Percentiles rank a stretch among this genome's conserved stretches.
Conservation (phyloP, 202 grass and related monocot species). For the Panicum virgatum region DNA sequence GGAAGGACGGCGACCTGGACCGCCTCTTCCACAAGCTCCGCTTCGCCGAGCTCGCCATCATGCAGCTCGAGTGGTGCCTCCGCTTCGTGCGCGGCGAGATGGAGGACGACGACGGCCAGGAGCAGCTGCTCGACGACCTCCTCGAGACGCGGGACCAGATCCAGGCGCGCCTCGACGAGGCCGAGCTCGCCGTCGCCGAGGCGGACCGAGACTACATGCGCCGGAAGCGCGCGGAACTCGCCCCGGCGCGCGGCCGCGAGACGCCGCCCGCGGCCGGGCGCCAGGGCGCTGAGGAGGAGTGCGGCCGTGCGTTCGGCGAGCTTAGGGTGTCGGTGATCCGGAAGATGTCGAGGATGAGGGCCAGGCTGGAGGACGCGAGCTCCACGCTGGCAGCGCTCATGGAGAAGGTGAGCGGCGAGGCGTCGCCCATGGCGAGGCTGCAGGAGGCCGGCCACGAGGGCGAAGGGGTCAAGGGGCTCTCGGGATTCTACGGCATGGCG, state of each 20-base stretch:
- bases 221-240: slow-evolving; percentile 45
- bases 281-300: neutral
- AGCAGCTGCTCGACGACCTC: slow-evolving; percentile 45
- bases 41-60: slow-evolving; percentile 63
- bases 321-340: slow-evolving; percentile 38
- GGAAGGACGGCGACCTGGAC: slow-evolving; percentile 59
- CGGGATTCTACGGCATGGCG: slow-evolving; percentile 57
- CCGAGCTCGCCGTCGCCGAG: slow-evolving; percentile 53
- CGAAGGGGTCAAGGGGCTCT: slow-evolving; percentile 39
- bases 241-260: neutral
- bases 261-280: neutral
- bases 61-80: slow-evolving; percentile 67
- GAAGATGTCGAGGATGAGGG: slow-evolving; percentile 41
- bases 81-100: slow-evolving; percentile 56
- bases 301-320: slow-evolving; percentile 21
- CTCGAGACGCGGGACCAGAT: slow-evolving; percentile 50
- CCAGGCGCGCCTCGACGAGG: slow-evolving; percentile 53
- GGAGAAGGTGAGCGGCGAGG: slow-evolving; percentile 40
- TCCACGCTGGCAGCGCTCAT: slow-evolving; percentile 47
- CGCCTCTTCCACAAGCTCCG: slow-evolving; percentile 61
- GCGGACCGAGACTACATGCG: slow-evolving; percentile 56
- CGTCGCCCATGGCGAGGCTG: slow-evolving; percentile 30
- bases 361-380: slow-evolving; percentile 52
- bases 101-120: slow-evolving; percentile 30
- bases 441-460: slow-evolving; percentile 36